These are phyloP conservation scores for Vigna nakashimae DNA, from an alignment of 306 rosid genomes.

Conservation along the genomic window DNA sequence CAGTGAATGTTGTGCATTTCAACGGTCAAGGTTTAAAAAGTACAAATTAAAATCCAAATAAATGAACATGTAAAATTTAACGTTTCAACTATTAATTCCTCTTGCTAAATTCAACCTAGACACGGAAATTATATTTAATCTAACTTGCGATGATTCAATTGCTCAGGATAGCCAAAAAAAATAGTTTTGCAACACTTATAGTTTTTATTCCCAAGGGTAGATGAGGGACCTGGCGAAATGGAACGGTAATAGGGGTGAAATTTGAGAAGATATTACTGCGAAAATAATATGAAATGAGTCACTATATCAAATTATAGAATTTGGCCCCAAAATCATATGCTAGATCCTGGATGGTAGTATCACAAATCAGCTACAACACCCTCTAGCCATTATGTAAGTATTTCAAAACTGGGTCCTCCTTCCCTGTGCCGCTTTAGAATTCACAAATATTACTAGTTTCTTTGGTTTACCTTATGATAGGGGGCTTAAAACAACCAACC, in stretches of 20 bases:
- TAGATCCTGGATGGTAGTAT: constrained; percentile 30
- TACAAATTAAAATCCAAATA: neutral
- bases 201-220: neutral
- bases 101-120: neutral
- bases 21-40: neutral
- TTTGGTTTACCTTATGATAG: constrained; percentile 51
- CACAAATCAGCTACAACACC: constrained; percentile 43
- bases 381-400: constrained; percentile 39
- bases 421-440: constrained; percentile 51
- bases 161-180: neutral
- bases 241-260: neutral
- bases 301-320: constrained; percentile 23
- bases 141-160: neutral
- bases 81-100: neutral
- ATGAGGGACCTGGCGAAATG: constrained; percentile 15
- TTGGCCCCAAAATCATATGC: constrained; percentile 39
- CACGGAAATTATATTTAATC: neutral
- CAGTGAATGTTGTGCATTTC: neutral
- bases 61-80: neutral
- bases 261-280: neutral
- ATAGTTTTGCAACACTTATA: neutral
- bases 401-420: constrained; percentile 67
- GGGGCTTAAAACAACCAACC: constrained; percentile 47
- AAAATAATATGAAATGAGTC: constrained; percentile 25
- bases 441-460: constrained; percentile 47